Evolutionary conservation across 2,329 filamentous ascomycete genomes (phyloP).

Genomic region (Chaetomiaceae sp.): DNA sequence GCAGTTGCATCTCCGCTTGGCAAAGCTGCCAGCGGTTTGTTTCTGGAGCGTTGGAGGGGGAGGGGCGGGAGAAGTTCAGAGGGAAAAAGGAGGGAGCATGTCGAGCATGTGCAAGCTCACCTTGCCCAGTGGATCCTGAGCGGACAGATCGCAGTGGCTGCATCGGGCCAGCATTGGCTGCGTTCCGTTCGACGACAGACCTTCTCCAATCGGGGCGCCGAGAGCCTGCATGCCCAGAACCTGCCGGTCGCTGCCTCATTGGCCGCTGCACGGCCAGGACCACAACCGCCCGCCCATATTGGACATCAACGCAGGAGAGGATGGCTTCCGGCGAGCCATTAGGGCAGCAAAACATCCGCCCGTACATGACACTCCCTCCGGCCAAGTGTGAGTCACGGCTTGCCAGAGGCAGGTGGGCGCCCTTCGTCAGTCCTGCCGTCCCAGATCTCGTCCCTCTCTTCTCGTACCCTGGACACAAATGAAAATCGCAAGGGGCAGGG

Average conservation of each 20-base stretch:
- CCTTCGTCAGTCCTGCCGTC: slow-evolving; percentile 8
- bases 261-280: slow-evolving; percentile 13
- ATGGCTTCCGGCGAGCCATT: slow-evolving; percentile 15
- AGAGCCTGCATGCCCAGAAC: slow-evolving; percentile 19
- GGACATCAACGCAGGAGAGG: slow-evolving; percentile 28
- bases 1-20: slow-evolving; percentile 8
- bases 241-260: slow-evolving; percentile 15
- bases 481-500: slow-evolving; percentile 11
- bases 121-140: slow-evolving; percentile 11
- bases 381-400: slow-evolving; percentile 23
- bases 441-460: not conserved
- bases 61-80: not conserved
- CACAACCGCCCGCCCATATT: slow-evolving; percentile 22
- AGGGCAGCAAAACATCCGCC: slow-evolving; percentile 24
- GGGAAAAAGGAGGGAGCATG: not conserved
- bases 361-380: slow-evolving; percentile 9
- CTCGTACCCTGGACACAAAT: slow-evolving; percentile 2
- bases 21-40: slow-evolving; percentile 9
- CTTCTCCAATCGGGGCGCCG: slow-evolving; percentile 21
- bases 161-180: slow-evolving; percentile 10
- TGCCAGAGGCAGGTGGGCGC: not conserved
- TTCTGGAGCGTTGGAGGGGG: slow-evolving; percentile 3
- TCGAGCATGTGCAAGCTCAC: slow-evolving; percentile 13
- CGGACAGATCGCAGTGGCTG: slow-evolving; percentile 10
- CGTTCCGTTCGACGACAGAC: slow-evolving; percentile 4